Evolutionary conservation across 1,139 yeast genomes (phyloP), one percentile per base, ranked within the genome.

Genomic region (Eremothecium cymbalariae): DNA sequence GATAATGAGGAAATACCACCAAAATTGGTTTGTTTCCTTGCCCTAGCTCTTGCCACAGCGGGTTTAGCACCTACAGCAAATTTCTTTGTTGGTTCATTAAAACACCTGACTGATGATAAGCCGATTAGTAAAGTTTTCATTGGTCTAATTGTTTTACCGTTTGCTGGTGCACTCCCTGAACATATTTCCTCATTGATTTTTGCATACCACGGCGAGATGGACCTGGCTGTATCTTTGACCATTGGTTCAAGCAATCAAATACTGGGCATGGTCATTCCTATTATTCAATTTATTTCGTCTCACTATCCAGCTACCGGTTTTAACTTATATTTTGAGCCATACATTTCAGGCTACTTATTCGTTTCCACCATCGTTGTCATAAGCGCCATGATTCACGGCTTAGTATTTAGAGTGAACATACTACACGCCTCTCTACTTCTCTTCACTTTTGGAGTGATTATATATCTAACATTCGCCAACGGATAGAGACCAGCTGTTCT

Each of bases 71-170:
- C 51, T 12, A 33, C 41, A 30, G 70, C 72, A 2, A 68, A 68
- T 41, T 63, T 70, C 31, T 59, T 67, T 29, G 71, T 68, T 20
- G 73, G 67, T 35, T 71, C 74, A 1, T 41, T 68, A 19, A 59
- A 64, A 19, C 60, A 67, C 0, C 48, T 57, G 11, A 47, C 50
- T 1, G 51, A 47, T 21, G 43, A 36, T 22, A 42, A 44, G 4
- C 35, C 42, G 12, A 47, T 47, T 13, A 46, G 49, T 18, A 45
- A 42, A 27, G 47, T 44, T 4, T 47, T 47, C 31, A 40, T 47
- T 25, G 51, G 51, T 28, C 31, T 46, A 25, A 47, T 46, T 28
- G 43, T 47, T 29, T 18, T 47, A 14, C 51, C 49, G 19, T 30
- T 46, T n/a, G 51, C 50, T 3, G 50, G 51, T 19, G 44, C 50